Percentiles rank a stretch among this genome's conserved stretches.
These are phyloP conservation scores for Neurospora intermedia DNA, from an alignment of 495 filamentous ascomycete genomes.

Conservation along the genomic window DNA sequence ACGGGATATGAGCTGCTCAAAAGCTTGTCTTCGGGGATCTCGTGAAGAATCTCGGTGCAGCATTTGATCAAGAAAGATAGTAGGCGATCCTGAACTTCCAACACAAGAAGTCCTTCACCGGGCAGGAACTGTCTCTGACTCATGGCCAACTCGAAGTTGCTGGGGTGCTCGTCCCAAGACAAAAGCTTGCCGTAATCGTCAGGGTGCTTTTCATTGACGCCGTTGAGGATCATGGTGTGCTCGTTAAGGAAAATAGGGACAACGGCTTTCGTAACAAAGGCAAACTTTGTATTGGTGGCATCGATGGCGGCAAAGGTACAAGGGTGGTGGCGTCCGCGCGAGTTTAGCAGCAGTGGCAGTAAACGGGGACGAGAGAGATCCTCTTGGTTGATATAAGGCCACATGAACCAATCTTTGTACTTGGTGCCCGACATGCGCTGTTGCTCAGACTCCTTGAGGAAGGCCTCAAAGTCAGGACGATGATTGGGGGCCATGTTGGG, in stretches of 20 bases:
- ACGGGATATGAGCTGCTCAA: slow-evolving; percentile 5
- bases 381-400: slow-evolving; percentile 49
- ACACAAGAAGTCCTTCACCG: slow-evolving; percentile 32
- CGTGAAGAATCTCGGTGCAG: slow-evolving; percentile 30
- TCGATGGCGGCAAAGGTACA: slow-evolving; percentile 32
- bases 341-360: slow-evolving; percentile 39
- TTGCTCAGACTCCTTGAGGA: slow-evolving; percentile 16
- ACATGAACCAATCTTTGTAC: slow-evolving; percentile 25
- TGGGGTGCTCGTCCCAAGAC: slow-evolving; percentile 23
- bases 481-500: slow-evolving; percentile 39
- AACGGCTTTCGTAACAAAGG: slow-evolving; percentile 16
- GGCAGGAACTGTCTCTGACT: slow-evolving; percentile 15
- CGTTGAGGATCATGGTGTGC: slow-evolving; percentile 34
- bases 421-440: not conserved
- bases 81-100: slow-evolving; percentile 37
- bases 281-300: slow-evolving; percentile 19
- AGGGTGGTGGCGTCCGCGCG: slow-evolving; percentile 35
- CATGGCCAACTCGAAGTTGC: slow-evolving; percentile 2
- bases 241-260: slow-evolving; percentile 26
- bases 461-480: slow-evolving; percentile 41
- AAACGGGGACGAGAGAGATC: slow-evolving; percentile 35
- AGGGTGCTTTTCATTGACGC: slow-evolving; percentile 7
- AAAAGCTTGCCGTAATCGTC: slow-evolving; percentile 38
- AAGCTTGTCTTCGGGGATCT: slow-evolving; percentile 4
- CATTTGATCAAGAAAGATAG: slow-evolving; percentile 32